These are phyloP conservation scores for Chlorociboria aeruginascens DNA, from an alignment of 495 filamentous ascomycete species.

Conservation along the genomic window DNA sequence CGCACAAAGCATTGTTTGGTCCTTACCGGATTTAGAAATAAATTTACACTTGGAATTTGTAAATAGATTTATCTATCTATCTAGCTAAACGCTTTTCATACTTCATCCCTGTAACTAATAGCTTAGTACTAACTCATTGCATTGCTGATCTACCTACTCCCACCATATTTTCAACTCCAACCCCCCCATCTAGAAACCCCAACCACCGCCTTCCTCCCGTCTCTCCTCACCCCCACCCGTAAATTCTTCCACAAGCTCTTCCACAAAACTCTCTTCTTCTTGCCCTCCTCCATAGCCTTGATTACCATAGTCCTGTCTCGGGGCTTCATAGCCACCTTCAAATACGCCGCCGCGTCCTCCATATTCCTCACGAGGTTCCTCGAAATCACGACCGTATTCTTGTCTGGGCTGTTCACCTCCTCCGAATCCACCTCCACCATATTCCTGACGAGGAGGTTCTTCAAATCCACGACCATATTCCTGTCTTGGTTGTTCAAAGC, in stretches of 20 bases:
- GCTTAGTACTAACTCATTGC: no score
- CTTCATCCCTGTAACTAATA: no score
- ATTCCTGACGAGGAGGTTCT: background rate
- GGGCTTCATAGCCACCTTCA: background rate
- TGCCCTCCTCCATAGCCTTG: background rate
- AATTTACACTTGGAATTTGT: no score
- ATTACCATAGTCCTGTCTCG: background rate
- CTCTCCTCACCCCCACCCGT: slow-evolving; percentile 1
- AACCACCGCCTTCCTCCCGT: background rate
- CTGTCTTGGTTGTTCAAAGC: background rate
- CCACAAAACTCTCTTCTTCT: background rate
- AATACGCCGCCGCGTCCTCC: background rate
- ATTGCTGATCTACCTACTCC: background rate
- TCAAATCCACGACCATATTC: background rate
- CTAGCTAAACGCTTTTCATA: background rate
- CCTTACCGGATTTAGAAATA: no score
- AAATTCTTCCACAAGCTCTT: background rate
- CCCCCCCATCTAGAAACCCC: no score
- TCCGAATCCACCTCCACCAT: slow-evolving; percentile 1
- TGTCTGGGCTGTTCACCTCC: background rate
- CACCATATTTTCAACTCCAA: background rate
- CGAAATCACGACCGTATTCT: background rate
- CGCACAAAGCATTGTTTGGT: no score
- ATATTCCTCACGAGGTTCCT: background rate
- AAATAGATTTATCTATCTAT: no score